Conservation (phyloP, 202 grass and related monocot genomes). For the Setaria viridis region DNA sequence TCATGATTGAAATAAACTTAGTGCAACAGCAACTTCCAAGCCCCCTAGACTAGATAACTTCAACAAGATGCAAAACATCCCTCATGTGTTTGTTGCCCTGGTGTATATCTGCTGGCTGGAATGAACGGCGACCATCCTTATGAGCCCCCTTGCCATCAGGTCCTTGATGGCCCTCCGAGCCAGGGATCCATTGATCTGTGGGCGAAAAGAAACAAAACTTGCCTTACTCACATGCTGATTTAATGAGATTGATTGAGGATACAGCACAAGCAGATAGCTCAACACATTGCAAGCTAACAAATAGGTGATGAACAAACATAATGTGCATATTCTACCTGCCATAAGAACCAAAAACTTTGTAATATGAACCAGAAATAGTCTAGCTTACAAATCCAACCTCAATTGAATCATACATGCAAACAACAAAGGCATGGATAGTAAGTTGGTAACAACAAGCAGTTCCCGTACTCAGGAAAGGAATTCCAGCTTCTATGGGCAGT, state of each 20-base stretch:
- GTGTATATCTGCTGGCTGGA: conserved; percentile 93
- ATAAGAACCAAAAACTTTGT: too few relatives aligned
- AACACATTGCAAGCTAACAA: background rate
- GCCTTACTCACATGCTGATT: background rate
- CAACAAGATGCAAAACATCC: background rate
- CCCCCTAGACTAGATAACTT: conserved; percentile 21
- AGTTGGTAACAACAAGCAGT: background rate
- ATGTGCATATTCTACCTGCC: too few relatives aligned
- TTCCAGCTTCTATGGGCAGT: background rate
- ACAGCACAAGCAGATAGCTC: background rate
- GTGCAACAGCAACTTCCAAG: conserved; percentile 11
- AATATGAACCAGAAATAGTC: too few relatives aligned
- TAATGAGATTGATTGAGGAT: background rate
- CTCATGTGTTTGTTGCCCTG: conserved; percentile 84
- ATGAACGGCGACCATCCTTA: conserved; percentile 81
- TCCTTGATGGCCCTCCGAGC: conserved; percentile 91
- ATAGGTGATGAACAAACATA: background rate
- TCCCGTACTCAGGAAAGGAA: background rate
- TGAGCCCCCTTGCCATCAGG: conserved; percentile 70
- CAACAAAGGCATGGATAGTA: background rate
- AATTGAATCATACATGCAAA: background rate
- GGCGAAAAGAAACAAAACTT: background rate
- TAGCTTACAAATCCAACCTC: background rate
- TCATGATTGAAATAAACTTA: conserved; percentile 1
- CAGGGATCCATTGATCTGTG: conserved; percentile 79